phyloP scores from a whole-genome alignment of 177 flowering plant species.

The Telopea speciosissima region DNA sequence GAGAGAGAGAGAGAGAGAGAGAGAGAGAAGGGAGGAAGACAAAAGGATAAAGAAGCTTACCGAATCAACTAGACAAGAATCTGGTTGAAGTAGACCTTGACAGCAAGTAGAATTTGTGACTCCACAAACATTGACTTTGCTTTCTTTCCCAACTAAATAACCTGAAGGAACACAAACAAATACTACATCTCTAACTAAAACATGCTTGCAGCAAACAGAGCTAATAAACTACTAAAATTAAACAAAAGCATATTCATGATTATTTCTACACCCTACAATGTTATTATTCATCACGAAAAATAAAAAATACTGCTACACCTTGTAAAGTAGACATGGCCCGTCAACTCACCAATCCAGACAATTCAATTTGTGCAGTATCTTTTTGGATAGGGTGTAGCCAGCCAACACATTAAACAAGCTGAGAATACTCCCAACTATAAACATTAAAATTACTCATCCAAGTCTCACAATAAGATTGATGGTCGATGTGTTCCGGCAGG shows the following conservation, averaged over 20 bases:
- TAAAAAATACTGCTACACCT: neutral
- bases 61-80: conserved; percentile 23
- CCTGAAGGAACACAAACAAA: conserved; percentile 32
- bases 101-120: conserved; percentile 27
- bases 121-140: conserved; percentile 34
- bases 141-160: conserved; percentile 23
- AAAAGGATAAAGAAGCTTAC: conserved; percentile 14
- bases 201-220: neutral
- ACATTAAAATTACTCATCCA: neutral
- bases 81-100: conserved; percentile 17
- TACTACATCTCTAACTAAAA: conserved; percentile 1
- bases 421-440: neutral
- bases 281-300: no score
- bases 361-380: neutral
- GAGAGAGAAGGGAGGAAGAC: no score
- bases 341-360: neutral
- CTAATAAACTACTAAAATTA: conserved; percentile 1
- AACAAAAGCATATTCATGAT: neutral
- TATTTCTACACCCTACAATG: no score
- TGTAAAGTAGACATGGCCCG: conserved; percentile 1
- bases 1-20: no score
- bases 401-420: neutral
- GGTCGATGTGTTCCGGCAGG: neutral
- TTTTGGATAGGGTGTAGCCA: neutral
- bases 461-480: neutral